Evolutionary conservation across 169 alveolate species (phyloP).

Genomic region (Eimeria acervulina): DNA sequence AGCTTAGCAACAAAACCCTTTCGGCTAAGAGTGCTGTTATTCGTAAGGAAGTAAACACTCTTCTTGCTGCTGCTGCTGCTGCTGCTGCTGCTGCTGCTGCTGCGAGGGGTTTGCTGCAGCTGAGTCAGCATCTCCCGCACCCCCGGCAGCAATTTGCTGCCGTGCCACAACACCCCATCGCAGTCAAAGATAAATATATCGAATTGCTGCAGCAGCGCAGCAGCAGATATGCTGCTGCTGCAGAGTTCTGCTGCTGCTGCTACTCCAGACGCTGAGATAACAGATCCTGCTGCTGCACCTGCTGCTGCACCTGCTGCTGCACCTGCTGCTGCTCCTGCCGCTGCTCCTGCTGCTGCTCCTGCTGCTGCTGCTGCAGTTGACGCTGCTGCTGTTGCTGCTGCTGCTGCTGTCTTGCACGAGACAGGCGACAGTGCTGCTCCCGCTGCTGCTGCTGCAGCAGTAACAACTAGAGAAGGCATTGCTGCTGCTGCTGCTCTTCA

Average conservation of each 20-base stretch:
- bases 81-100: conserved; percentile 37
- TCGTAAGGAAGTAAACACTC: conserved; percentile 85
- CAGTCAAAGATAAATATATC: conserved; percentile 88
- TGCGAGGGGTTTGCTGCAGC: conserved; percentile 60
- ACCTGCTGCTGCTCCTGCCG: not conserved
- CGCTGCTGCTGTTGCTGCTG: conserved; percentile 47
- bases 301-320: not conserved
- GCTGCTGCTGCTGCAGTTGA: not conserved
- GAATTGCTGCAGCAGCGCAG: conserved; percentile 54
- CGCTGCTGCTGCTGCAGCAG: conserved; percentile 55
- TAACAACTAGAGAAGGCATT: not conserved
- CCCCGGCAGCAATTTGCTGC: conserved; percentile 84
- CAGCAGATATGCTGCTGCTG: not conserved
- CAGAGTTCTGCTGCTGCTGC: conserved; percentile 67
- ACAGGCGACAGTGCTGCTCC: conserved; percentile 3
- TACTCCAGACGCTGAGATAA: not conserved
- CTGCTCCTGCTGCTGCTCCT: not conserved
- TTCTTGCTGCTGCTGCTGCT: conserved; percentile 32
- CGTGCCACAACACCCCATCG: conserved; percentile 85
- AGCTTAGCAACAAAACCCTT: conserved; percentile 83
- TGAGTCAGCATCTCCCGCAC: conserved; percentile 86
- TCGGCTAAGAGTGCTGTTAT: conserved; percentile 86
- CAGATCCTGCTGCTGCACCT: conserved; percentile 5
- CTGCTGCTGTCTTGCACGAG: not conserved
- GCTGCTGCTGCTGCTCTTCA: not conserved